Evolutionary conservation across 2,329 filamentous ascomycete genomes (phyloP), one percentile per base, ranked within the genome.

Genomic region (Endothia cerciana): DNA sequence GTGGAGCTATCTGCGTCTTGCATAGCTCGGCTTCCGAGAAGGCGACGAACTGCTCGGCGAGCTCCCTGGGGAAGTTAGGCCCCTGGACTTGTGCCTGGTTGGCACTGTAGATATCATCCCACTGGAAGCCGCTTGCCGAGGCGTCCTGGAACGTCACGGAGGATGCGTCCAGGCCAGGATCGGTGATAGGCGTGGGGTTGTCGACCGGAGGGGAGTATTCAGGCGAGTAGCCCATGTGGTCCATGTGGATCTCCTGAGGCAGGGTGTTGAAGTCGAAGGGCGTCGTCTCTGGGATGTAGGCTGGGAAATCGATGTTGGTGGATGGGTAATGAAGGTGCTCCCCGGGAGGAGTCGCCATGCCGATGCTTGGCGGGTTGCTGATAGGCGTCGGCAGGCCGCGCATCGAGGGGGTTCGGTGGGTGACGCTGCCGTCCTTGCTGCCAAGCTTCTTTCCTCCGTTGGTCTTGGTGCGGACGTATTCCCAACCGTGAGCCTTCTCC

Each of bases 401-500:
- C 13, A 89, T 84, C 69, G 84, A 82, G 43, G 89, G 88, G 69
- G 87, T 83, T 71, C 84, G 77, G 67, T 85, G 79, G 69, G 81
- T 70, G 68, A 82, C 78, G 72, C 81, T 83, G 66, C 76, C 79
- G 33, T 81, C 81, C 64, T 81, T 79, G 71, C 75, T 78, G 65
- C 74, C 71, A 45, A 73, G 71, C 76, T 84, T 87, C 80, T 91
- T 92, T 75, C 64, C 66, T 17, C 91, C 91, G 74, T 96, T 97
- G 77, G 91, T 94, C 85, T 97, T 97, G 67, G 93, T 94, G 70
- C 94, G 91, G 64, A 94, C 85, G 72, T 97, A 97, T n/a, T 85
- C 84, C 91, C 92, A 97, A 66, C 90, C 89, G 74, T 98, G 94
- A 0, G 92, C 91, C 79, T 97, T 97, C 82, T 98, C 94, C 94